These are phyloP conservation scores for Albugo candida DNA, from an alignment of 352 stramenopile species.

Conservation along the genomic window DNA sequence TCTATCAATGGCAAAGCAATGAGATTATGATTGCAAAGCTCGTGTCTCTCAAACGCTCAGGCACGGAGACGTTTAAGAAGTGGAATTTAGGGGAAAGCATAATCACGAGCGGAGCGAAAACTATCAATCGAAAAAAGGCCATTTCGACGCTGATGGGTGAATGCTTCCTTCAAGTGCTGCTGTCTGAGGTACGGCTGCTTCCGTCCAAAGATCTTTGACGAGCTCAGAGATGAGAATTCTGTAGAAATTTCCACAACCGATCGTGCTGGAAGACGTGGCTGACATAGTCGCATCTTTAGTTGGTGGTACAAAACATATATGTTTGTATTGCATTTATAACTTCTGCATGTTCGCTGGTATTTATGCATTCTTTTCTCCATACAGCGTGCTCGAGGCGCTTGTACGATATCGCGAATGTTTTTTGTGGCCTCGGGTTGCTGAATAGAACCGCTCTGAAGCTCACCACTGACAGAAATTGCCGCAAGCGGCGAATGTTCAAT, in stretches of 20 bases:
- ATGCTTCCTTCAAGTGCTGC: constrained; percentile 18
- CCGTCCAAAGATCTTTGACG: background rate
- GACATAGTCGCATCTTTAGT: constrained; percentile 1
- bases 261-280: constrained; percentile 23
- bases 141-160: constrained; percentile 16
- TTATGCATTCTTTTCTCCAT: background rate
- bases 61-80: no score
- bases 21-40: constrained; percentile 14
- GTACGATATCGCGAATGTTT: constrained; percentile 22
- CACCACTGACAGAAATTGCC: constrained; percentile 9
- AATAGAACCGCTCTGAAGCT: constrained; percentile 10
- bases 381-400: constrained; percentile 15
- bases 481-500: constrained; percentile 15
- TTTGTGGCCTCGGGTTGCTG: constrained; percentile 17
- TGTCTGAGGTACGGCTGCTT: constrained; percentile 14
- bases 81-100: background rate
- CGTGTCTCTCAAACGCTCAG: constrained; percentile 13
- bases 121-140: constrained; percentile 13
- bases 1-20: constrained; percentile 17
- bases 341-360: no score
- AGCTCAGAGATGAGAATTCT: background rate
- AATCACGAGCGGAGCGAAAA: constrained; percentile 4
- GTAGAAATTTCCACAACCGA: constrained; percentile 13
- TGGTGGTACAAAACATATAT: background rate
- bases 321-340: background rate